These are phyloP conservation scores for Pneumocystis jirovecii DNA, from an alignment of 1,139 yeast genomes.

Conservation along the genomic window DNA sequence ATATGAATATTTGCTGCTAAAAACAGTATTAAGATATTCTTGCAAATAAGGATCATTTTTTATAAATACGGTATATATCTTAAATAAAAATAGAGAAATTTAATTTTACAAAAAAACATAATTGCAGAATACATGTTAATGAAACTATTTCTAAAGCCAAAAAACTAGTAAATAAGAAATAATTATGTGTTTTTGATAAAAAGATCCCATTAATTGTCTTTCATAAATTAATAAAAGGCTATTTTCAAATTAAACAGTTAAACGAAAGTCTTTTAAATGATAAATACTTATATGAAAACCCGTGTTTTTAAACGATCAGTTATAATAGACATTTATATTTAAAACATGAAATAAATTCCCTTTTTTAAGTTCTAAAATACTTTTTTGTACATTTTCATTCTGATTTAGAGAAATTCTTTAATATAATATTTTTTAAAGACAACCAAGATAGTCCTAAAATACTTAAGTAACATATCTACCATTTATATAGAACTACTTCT, in stretches of 20 bases:
- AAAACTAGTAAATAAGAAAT: neutral
- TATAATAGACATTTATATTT: neutral
- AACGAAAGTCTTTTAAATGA: neutral
- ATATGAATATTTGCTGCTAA: neutral
- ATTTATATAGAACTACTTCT: slow-evolving; percentile 67
- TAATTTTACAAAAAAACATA: neutral
- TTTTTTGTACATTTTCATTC: neutral
- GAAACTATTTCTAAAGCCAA: neutral
- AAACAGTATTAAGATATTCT: no score
- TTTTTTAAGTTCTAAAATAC: neutral
- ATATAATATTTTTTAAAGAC: neutral
- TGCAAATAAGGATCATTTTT: no score
- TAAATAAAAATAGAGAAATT: neutral
- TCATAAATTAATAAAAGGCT: neutral
- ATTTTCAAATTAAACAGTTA: neutral
- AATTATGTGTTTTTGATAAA: neutral
- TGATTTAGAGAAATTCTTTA: neutral
- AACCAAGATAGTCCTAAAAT: neutral
- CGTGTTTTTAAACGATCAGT: neutral
- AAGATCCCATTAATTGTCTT: neutral
- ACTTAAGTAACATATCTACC: neutral
- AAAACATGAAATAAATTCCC: neutral
- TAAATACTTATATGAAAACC: neutral
- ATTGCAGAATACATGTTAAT: neutral
- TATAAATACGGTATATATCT: neutral